Evolutionary conservation across 78 protist species (phyloP).

Genomic region (Trichosphaerium sp.): DNA sequence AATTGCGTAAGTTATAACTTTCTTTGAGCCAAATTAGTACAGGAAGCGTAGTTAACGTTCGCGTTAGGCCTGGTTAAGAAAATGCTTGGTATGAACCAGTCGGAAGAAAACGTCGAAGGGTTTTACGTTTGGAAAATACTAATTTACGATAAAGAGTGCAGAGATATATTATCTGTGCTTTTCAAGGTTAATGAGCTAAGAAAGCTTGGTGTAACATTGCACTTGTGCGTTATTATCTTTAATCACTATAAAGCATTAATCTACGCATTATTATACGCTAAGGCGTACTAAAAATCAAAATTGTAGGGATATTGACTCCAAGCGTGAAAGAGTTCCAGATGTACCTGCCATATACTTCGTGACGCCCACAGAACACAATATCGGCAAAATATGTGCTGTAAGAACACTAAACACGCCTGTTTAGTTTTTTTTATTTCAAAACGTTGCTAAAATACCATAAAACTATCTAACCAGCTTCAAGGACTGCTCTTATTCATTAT

Average conservation of each 20-base stretch:
- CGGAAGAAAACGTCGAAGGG: too few relatives aligned
- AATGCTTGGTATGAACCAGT: too few relatives aligned
- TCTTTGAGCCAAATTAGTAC: too few relatives aligned
- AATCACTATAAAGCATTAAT: not conserved
- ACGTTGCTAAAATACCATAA: not conserved
- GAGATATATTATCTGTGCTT: conserved; percentile 64
- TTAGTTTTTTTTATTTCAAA: not conserved
- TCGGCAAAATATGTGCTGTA: conserved; percentile 7
- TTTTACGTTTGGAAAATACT: conserved; percentile 54
- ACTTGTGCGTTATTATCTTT: conserved; percentile 1
- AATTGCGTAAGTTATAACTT: too few relatives aligned
- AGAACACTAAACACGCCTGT: not conserved
- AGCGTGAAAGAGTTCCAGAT: conserved; percentile 73
- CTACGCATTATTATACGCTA: not conserved
- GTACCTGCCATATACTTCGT: conserved; percentile 88
- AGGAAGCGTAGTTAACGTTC: too few relatives aligned
- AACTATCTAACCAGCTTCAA: not conserved
- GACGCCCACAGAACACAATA: conserved; percentile 68
- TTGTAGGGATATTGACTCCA: conserved; percentile 39
- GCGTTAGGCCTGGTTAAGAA: too few relatives aligned
- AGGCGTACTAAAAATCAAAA: not conserved
- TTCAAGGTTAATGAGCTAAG: conserved; percentile 67
- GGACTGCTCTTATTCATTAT: conserved; percentile 57
- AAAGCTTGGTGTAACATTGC: conserved; percentile 73
- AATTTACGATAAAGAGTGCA: conserved; percentile 51